Evolutionary conservation across 129 eudicot genomes (phyloP).

Genomic region (Artemisia tridentata): DNA sequence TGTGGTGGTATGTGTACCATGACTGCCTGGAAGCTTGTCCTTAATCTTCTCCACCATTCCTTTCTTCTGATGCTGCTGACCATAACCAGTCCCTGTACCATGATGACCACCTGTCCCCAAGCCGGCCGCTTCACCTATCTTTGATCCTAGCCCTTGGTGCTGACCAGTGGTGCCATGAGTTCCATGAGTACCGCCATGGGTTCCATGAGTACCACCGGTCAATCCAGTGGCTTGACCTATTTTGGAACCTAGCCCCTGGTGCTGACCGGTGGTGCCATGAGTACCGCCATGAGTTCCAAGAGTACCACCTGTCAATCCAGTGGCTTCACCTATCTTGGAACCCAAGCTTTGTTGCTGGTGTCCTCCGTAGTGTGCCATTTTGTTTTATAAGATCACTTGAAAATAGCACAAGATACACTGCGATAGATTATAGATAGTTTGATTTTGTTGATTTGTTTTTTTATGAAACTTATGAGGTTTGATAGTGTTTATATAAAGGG

Average conservation of each 20-base stretch:
- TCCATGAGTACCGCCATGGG: constrained; percentile 10
- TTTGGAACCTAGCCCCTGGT: constrained; percentile 9
- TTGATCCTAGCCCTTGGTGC: constrained; percentile 17
- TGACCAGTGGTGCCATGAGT: constrained; percentile 10
- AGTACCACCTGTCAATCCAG: constrained; percentile 16
- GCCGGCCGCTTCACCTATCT: neutral
- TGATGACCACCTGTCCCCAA: neutral
- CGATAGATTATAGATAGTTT: neutral
- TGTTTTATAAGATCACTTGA: neutral
- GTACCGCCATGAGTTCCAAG: neutral
- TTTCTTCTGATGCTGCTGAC: constrained; percentile 54
- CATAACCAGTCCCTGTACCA: neutral
- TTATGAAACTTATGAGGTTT: constrained; percentile 12
- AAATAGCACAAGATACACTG: too few species aligned
- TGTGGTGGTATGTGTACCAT: constrained; percentile 3
- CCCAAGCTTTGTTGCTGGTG: constrained; percentile 14
- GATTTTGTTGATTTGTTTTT: neutral
- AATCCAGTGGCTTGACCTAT: neutral
- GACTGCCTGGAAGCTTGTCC: constrained; percentile 53
- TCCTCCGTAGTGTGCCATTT: constrained; percentile 44
- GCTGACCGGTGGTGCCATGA: neutral
- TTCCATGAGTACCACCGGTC: constrained; percentile 6
- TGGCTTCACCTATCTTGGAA: constrained; percentile 10
- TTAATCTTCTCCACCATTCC: constrained; percentile 52
- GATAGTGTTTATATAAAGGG: constrained; percentile 12